A percentile compares a stretch with the other conserved stretches of the same genome.
Evolutionary conservation across 371 early-diverging fungal species (phyloP).

Genomic region (Smittium culicis): DNA sequence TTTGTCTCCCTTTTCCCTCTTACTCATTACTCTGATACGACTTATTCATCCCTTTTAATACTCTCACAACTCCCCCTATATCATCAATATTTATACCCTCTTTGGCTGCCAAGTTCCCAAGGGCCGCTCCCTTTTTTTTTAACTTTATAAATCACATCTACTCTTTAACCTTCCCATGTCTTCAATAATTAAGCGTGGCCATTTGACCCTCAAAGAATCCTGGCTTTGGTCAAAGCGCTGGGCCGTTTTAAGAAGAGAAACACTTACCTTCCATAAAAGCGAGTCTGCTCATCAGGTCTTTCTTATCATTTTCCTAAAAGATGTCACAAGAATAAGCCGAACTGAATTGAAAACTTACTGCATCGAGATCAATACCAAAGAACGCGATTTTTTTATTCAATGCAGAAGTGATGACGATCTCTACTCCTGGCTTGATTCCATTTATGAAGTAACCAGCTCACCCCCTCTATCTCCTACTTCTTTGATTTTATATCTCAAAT

Average conservation of each 20-base stretch:
- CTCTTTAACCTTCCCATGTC: constrained; percentile 22
- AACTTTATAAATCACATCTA: too few species aligned
- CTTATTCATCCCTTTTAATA: too few species aligned
- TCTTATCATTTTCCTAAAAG: constrained; percentile 72
- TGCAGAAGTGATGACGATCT: constrained; percentile 87
- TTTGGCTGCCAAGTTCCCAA: too few species aligned
- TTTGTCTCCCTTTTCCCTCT: too few species aligned
- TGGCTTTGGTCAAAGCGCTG: constrained; percentile 92
- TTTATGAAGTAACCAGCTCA: constrained; percentile 54
- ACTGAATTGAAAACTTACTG: constrained; percentile 75
- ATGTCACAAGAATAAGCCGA: constrained; percentile 65
- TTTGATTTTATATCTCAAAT: constrained; percentile 5
- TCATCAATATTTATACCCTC: too few species aligned
- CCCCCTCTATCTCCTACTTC: not conserved
- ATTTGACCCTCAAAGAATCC: constrained; percentile 73
- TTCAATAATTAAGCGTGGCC: constrained; percentile 64
- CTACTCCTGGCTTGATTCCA: constrained; percentile 91
- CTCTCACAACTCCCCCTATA: too few species aligned
- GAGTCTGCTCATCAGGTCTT: constrained; percentile 66
- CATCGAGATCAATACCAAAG: constrained; percentile 76
- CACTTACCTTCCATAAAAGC: constrained; percentile 83
- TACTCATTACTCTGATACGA: too few species aligned
- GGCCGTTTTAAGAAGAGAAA: constrained; percentile 74
- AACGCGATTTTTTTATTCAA: constrained; percentile 66
- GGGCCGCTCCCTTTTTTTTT: too few species aligned